Conservation (phyloP, 23 red algal genomes). For the Agarophyton chilense region DNA sequence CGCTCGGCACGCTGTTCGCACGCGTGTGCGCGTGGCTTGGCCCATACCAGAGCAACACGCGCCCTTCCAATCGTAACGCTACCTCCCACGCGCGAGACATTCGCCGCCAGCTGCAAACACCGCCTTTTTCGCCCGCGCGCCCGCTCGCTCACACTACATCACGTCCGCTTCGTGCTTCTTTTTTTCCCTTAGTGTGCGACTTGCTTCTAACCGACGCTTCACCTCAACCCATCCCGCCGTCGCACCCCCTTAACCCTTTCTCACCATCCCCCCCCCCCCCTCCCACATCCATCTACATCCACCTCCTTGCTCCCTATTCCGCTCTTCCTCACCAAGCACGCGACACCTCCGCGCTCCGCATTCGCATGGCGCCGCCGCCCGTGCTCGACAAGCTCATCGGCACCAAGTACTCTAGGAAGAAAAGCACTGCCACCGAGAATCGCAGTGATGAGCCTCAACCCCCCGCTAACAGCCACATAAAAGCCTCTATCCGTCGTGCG, state of each 20-base stretch:
- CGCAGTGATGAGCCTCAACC: neutral
- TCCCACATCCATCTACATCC: neutral
- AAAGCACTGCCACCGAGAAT: neutral
- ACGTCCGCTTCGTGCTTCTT: neutral
- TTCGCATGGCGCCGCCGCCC: slow-evolving; percentile 31
- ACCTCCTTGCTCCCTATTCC: neutral
- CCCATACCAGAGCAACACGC: neutral
- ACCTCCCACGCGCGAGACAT: neutral
- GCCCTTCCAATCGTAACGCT: neutral
- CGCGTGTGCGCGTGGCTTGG: neutral
- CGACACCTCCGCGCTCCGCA: neutral
- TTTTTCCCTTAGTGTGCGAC: no score
- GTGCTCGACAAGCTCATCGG: slow-evolving; percentile 28
- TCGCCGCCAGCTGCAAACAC: neutral
- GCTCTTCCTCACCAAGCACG: neutral
- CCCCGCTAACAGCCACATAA: neutral
- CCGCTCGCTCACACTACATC: neutral
- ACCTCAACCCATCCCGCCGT: neutral
- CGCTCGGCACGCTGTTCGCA: neutral
- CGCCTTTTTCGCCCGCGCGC: neutral
- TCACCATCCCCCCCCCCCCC: neutral
- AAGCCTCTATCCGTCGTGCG: slow-evolving; percentile 16
- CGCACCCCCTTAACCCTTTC: neutral
- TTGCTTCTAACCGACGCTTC: no score
- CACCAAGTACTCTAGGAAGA: neutral